Base-by-base conservation (phyloP, 495 filamentous ascomycete species). In the Cladorrhinum samala region DNA sequence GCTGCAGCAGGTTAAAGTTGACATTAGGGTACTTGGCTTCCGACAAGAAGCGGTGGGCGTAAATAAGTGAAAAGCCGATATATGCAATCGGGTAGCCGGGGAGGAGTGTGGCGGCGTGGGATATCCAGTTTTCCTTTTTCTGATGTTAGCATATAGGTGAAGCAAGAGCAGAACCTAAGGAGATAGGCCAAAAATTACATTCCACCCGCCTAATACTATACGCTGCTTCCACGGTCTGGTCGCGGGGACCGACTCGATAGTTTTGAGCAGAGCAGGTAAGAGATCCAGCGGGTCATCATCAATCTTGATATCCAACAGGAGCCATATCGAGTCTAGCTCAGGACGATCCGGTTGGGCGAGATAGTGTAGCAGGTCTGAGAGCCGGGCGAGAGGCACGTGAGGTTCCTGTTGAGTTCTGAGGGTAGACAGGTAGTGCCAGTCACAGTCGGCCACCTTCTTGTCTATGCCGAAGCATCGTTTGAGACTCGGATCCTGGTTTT, bases 221-320 rank as follows among this genome's bases (percentile, higher is more conserved):
- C 91, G 80, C 43, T 83, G 67, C 14, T 73, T 70, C 91, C 91
- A 96, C 7, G 79, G 75, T 58, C 73, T 19, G 1, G 14, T 24
- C 2, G 16, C 54, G 1, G 71, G 68, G 0, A 84, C 80, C 1
- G 71, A 73, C 11, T 64, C 65, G 25, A 95, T 73, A 0, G 84
- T 82, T 38, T 81, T 59, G 3, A 81, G 82, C 13, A 87, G 82
- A 13, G 78, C 64, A 39, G 76, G 68, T 68, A 96, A 82, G 9
- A 96, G 71, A n/a, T 77, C 71, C 5, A 82, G 77, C 3, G 86
- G 71, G 54, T 92, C 77, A 60, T 94, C 86, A 61, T 85, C 77
- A 11, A 78, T 84, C 66, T 97, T 97, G 61, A 97, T 88, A 64
- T 97, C 92, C 0, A 97, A 74, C 40, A 97, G 66, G 2, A 91